A percentile compares a stretch with the other conserved stretches of the same genome.
Evolutionary conservation across 768 basidiomycete species (phyloP).

Genomic region (Rubroboletus pulcherrimus): DNA sequence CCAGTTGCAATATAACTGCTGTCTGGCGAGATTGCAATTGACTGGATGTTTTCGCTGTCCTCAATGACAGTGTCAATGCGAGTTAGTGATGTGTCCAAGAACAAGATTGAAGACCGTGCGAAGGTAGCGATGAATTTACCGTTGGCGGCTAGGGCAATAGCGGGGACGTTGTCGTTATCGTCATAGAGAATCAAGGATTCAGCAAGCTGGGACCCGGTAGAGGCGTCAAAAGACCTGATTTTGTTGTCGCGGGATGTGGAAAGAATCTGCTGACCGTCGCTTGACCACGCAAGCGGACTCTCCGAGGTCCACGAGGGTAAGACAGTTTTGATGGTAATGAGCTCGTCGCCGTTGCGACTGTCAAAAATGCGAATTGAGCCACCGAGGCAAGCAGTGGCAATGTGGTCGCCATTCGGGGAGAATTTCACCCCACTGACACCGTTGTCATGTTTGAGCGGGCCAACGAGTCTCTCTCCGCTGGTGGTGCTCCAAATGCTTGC

Average conservation of each 20-base stretch:
- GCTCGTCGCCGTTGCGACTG: background rate
- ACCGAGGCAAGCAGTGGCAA: fast-evolving
- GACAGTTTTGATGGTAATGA: background rate
- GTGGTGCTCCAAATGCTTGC: background rate
- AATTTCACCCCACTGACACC: background rate
- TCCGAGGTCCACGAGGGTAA: background rate
- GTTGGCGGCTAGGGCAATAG: no score
- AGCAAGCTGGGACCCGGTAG: no score
- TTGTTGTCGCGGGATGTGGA: background rate
- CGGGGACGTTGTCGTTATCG: no score
- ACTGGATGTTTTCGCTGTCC: no score
- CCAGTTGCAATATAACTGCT: no score
- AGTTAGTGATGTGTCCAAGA: no score
- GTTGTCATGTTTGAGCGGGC: background rate
- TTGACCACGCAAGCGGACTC: background rate
- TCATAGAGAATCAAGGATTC: no score
- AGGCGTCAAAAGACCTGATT: background rate
- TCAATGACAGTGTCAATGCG: no score
- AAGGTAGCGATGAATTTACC: no score
- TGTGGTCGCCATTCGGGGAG: background rate
- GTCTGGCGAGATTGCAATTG: no score
- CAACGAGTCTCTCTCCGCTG: background rate
- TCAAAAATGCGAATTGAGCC: background rate
- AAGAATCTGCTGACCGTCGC: background rate
- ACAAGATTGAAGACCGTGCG: no score